A percentile compares a stretch with the other conserved stretches of the same genome.
Evolutionary conservation across 73 alveolate species (phyloP).

Genomic region (Stentor roeselii): DNA sequence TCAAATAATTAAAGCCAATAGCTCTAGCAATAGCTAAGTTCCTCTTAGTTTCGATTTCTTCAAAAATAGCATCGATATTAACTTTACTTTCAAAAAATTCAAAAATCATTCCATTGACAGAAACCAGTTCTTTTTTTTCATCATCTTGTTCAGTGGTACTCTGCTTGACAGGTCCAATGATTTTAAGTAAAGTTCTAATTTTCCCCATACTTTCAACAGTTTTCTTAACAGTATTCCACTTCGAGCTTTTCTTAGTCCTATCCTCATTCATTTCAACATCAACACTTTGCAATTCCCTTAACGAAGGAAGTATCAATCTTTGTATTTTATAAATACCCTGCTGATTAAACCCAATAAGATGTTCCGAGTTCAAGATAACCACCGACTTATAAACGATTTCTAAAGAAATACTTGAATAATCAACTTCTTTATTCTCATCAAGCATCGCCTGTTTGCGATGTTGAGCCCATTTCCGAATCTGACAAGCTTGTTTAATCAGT

Average conservation of each 20-base stretch:
- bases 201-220: neutral
- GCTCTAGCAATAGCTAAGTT: slow-evolving; percentile 11
- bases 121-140: neutral
- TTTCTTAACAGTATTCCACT: slow-evolving; percentile 9
- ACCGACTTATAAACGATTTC: neutral
- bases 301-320: neutral
- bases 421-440: slow-evolving; percentile 10
- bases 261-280: neutral
- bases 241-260: neutral
- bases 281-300: neutral
- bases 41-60: neutral
- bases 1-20: slow-evolving; percentile 15
- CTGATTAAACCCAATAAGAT: neutral
- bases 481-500: slow-evolving; percentile 13
- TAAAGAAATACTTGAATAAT: neutral
- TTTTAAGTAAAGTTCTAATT: neutral
- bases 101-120: neutral
- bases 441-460: neutral
- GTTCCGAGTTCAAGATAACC: neutral
- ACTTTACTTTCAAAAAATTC: slow-evolving; percentile 1
- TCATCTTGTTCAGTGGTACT: neutral
- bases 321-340: neutral
- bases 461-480: slow-evolving; percentile 25
- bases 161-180: neutral
- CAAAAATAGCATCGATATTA: neutral